These are phyloP conservation scores for Acorus calamus DNA, from an alignment of 106 monocot species.

Conservation along the genomic window DNA sequence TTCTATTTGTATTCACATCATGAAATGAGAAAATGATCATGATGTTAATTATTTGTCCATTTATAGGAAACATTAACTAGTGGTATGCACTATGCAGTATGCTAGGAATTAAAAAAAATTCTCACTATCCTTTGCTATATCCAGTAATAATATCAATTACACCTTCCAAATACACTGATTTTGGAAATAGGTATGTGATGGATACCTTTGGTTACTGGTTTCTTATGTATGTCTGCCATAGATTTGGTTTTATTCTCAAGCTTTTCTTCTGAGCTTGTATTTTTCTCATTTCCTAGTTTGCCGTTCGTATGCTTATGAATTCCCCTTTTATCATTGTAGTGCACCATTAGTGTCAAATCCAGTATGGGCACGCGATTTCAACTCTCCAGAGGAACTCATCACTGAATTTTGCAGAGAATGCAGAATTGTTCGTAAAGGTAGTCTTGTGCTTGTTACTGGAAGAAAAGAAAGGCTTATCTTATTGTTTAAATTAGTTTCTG, in stretches of 20 bases:
- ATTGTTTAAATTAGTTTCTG: not conserved
- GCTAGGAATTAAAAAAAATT: too few relatives aligned
- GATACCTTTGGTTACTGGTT: too few relatives aligned
- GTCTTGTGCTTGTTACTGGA: not conserved
- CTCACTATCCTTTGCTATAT: too few relatives aligned
- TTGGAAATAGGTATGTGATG: too few relatives aligned
- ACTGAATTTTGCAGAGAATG: conserved; percentile 99
- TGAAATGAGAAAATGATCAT: too few relatives aligned
- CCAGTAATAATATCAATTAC: too few relatives aligned
- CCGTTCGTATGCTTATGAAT: not conserved
- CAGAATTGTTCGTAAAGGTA: conserved; percentile 98
- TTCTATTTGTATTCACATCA: too few relatives aligned
- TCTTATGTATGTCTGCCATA: not conserved
- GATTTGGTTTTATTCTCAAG: not conserved
- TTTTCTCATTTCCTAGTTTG: not conserved
- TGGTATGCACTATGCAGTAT: too few relatives aligned
- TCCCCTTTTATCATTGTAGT: conserved; percentile 18
- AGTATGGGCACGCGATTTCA: conserved; percentile 90
- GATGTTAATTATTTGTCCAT: too few relatives aligned
- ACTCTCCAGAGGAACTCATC: conserved; percentile 91
- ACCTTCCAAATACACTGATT: too few relatives aligned
- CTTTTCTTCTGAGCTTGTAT: not conserved
- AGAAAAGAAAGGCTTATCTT: too few relatives aligned
- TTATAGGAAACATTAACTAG: too few relatives aligned
- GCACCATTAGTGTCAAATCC: conserved; percentile 88